Percentiles rank a stretch among this genome's conserved stretches.
Conservation (phyloP, 805 yeast genomes). For the Saturnispora ahearnii region DNA sequence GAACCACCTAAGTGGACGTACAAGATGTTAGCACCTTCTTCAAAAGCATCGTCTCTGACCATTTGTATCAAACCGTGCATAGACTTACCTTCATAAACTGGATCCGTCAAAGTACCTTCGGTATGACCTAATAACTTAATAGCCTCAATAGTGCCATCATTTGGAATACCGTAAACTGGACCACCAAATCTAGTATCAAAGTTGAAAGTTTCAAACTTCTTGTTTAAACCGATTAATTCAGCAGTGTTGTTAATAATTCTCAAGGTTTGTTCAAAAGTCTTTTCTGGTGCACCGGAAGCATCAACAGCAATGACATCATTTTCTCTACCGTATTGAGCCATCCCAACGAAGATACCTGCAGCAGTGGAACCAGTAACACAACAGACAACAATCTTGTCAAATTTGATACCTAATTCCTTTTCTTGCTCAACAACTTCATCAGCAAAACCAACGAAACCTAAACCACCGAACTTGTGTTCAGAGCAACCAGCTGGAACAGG, state of each 20-base stretch:
- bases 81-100: constrained; percentile 31
- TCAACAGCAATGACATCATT: constrained; percentile 29
- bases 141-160: constrained; percentile 31
- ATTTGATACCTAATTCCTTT: constrained; percentile 26
- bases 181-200: constrained; percentile 28
- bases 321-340: constrained; percentile 29
- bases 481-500: constrained; percentile 33
- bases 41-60: constrained; percentile 21
- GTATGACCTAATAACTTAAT: constrained; percentile 28
- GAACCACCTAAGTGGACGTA: constrained; percentile 29
- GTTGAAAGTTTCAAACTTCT: constrained; percentile 21
- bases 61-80: constrained; percentile 27
- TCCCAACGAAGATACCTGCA: constrained; percentile 29
- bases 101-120: constrained; percentile 31
- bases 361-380: constrained; percentile 30
- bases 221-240: constrained; percentile 25
- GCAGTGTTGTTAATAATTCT: constrained; percentile 28
- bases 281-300: constrained; percentile 29
- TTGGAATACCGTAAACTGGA: constrained; percentile 29
- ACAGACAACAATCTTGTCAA: constrained; percentile 29
- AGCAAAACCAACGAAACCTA: constrained; percentile 30
- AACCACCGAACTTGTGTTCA: constrained; percentile 30
- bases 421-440: constrained; percentile 29
- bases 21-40: constrained; percentile 24
- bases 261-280: constrained; percentile 28